A percentile compares a stretch with the other conserved stretches of the same genome.
Evolutionary conservation across 768 basidiomycete genomes (phyloP).

Genomic region (Russula sp.): DNA sequence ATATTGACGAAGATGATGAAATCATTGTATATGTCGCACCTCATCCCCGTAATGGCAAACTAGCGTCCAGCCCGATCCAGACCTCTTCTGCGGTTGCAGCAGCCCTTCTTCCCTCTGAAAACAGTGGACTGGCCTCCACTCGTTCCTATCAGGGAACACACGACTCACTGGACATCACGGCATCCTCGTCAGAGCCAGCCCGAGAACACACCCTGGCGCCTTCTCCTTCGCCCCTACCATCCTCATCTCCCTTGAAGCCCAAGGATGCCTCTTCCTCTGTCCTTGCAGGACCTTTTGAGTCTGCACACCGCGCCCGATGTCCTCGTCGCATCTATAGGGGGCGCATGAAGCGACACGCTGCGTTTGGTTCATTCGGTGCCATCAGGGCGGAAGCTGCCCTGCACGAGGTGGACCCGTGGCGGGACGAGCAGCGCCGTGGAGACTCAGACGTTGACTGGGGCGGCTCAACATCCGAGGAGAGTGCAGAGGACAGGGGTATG

Average conservation of each 20-base stretch:
- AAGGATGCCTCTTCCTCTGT: conserved; percentile 31
- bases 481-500: conserved; percentile 31
- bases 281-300: conserved; percentile 28
- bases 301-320: conserved; percentile 23
- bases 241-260: conserved; percentile 24
- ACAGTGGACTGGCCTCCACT: conserved; percentile 40
- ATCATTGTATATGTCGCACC: conserved; percentile 74
- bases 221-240: background rate
- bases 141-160: conserved; percentile 39
- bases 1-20: conserved; percentile 44
- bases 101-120: background rate
- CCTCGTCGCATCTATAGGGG: conserved; percentile 17
- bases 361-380: conserved; percentile 47
- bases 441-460: conserved; percentile 72
- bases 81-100: background rate
- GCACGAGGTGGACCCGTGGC: conserved; percentile 34
- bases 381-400: conserved; percentile 47
- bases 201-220: background rate
- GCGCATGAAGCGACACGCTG: conserved; percentile 25
- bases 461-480: conserved; percentile 27
- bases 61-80: background rate
- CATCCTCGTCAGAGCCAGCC: background rate
- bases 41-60: conserved; percentile 41
- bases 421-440: conserved; percentile 46
- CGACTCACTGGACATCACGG: background rate